A percentile compares a stretch with the other conserved stretches of the same genome.
Evolutionary conservation across 179 eudicot species (phyloP).

Genomic region (Beta lomatogona): DNA sequence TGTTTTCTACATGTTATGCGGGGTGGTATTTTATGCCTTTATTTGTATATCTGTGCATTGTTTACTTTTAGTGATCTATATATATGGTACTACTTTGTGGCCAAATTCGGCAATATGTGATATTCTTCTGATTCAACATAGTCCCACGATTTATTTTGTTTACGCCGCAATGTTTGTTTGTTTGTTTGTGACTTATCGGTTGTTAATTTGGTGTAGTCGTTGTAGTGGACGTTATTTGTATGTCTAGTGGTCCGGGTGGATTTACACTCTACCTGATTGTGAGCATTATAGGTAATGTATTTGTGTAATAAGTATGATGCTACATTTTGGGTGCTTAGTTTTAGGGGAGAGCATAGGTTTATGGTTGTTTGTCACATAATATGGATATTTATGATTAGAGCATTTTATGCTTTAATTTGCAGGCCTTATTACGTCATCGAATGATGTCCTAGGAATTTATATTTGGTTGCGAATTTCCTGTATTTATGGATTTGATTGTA

Average conservation of each 20-base stretch:
- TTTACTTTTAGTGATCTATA: not conserved
- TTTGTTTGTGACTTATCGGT: not conserved
- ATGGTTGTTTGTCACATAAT: not conserved
- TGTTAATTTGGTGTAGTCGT: no score
- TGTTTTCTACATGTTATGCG: not conserved
- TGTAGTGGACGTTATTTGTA: not conserved
- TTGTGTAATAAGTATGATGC: not conserved
- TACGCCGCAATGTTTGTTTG: constrained; percentile 1
- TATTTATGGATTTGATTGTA: not conserved
- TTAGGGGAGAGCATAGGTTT: not conserved
- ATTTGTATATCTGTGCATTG: not conserved
- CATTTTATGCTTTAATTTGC: not conserved
- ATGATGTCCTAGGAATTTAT: not conserved
- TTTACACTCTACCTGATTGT: not conserved
- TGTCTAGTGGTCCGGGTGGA: not conserved
- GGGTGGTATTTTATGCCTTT: not conserved
- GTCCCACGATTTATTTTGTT: not conserved
- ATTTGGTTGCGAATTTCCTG: not conserved
- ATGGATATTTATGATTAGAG: not conserved
- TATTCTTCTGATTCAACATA: not conserved
- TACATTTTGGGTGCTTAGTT: not conserved
- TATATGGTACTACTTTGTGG: not conserved
- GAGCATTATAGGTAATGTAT: not conserved
- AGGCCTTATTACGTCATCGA: not conserved
- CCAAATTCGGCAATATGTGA: not conserved